These are phyloP conservation scores for Vanderwaltozyma tropicalis DNA, from an alignment of 805 yeast genomes.

Conservation along the genomic window DNA sequence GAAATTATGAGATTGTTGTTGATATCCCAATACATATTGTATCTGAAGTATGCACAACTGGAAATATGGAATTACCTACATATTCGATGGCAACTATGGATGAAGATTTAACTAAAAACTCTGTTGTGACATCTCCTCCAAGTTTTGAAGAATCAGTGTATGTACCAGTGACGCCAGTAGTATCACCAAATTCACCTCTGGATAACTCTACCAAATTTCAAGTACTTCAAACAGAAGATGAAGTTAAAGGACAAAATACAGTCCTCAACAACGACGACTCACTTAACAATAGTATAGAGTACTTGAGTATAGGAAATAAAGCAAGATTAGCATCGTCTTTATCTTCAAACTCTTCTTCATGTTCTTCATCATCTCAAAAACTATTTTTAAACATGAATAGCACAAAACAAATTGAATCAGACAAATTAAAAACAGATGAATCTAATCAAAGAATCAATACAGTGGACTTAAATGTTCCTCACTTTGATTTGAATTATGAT, in stretches of 20 bases:
- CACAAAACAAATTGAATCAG: no score
- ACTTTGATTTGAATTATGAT: no score
- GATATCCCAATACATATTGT: constrained; percentile 60
- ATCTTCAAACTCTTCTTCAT: no score
- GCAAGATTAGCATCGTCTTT: no score
- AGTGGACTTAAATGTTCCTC: no score
- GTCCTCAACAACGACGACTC: no score
- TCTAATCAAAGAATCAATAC: no score
- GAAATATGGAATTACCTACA: constrained; percentile 31
- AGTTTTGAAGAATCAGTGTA: constrained; percentile 54
- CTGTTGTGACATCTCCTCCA: constrained; percentile 35
- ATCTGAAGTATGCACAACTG: constrained; percentile 32
- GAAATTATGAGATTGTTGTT: constrained; percentile 70
- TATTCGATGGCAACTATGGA: constrained; percentile 20
- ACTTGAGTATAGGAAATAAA: no score
- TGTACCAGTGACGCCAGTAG: constrained; percentile 37
- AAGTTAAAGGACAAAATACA: constrained; percentile 12
- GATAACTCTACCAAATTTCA: constrained; percentile 10
- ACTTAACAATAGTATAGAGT: no score
- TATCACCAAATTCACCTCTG: constrained; percentile 13
- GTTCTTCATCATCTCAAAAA: no score
- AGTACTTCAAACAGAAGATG: constrained; percentile 10
- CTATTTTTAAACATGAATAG: no score
- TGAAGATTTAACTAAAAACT: constrained; percentile 3
- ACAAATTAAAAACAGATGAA: no score